Percentiles rank a stretch among this genome's conserved stretches.
These are phyloP conservation scores for Auricularia auricula-judae DNA, from an alignment of 768 basidiomycete species.

Conservation along the genomic window DNA sequence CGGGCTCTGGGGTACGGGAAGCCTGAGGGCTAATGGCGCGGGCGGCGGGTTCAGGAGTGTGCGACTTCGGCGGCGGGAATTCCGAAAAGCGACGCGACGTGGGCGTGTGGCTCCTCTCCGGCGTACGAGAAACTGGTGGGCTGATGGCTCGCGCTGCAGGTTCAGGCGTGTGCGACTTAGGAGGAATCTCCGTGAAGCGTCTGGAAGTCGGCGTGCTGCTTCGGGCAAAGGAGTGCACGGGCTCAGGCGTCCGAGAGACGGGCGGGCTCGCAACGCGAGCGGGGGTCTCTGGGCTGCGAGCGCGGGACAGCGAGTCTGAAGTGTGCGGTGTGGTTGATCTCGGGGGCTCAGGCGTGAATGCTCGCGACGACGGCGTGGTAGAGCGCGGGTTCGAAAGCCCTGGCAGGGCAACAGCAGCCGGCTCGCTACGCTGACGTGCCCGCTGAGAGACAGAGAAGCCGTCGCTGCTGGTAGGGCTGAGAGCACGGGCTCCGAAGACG, in stretches of 20 bases:
- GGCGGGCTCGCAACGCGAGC: background rate
- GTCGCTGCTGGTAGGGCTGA: background rate
- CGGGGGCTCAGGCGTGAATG: background rate
- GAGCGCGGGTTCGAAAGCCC: slow-evolving; percentile 36
- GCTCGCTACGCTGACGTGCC: slow-evolving; percentile 13
- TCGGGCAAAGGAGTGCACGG: background rate
- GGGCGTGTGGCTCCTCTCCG: background rate
- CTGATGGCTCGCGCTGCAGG: background rate
- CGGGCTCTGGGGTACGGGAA: background rate
- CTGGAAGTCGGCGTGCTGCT: background rate
- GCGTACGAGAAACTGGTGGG: background rate
- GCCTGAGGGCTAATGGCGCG: background rate
- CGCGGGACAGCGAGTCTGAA: background rate
- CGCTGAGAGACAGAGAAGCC: background rate
- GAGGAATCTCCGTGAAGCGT: background rate
- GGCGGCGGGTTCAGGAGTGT: background rate
- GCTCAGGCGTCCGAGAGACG: background rate
- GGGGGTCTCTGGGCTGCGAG: background rate
- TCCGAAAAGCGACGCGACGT: too few relatives aligned
- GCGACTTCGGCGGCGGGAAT: too few relatives aligned
- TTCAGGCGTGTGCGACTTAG: background rate
- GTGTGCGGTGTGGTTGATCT: background rate
- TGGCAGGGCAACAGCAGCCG: slow-evolving; percentile 63
- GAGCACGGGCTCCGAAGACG: slow-evolving; percentile 39
- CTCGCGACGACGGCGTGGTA: background rate